Percentiles rank a stretch among this genome's conserved stretches.
These are phyloP conservation scores for Colletotrichum musae DNA, from an alignment of 2,329 filamentous ascomycete genomes.

Conservation along the genomic window DNA sequence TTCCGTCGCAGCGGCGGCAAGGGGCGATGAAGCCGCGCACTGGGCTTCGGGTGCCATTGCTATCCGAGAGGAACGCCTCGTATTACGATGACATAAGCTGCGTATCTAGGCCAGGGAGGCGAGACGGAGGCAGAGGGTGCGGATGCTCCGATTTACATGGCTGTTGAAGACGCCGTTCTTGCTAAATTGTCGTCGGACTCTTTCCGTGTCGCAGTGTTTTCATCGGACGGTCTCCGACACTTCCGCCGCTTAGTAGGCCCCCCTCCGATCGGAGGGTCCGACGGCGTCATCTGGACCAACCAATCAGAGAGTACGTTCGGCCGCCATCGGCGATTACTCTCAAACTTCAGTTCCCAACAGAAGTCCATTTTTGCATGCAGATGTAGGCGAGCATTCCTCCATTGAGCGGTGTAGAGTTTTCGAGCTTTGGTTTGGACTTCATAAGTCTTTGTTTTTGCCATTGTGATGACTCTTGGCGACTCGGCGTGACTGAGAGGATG, in stretches of 20 bases:
- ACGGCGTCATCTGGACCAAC: background rate
- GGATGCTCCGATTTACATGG: constrained; percentile 35
- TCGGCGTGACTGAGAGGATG: too few species aligned
- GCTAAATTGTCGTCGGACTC: constrained; percentile 1
- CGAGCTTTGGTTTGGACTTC: background rate
- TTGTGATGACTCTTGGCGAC: too few species aligned
- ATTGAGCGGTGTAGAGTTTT: background rate
- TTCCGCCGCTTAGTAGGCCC: background rate
- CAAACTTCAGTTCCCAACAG: background rate
- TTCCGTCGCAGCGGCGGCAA: background rate
- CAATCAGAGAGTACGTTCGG: background rate
- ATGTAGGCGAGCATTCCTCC: background rate
- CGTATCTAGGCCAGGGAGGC: background rate
- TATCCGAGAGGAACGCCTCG: background rate
- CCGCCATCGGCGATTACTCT: too few species aligned
- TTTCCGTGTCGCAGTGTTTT: background rate
- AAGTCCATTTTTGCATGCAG: background rate
- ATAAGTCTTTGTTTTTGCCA: too few species aligned
- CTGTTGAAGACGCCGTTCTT: constrained; percentile 7
- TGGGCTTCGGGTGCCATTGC: constrained; percentile 15
- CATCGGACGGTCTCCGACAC: background rate
- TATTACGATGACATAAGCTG: too few species aligned
- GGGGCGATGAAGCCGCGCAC: constrained; percentile 14
- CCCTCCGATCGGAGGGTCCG: constrained; percentile 12
- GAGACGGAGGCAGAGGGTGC: background rate